Base-by-base conservation (phyloP, 2,329 filamentous ascomycete genomes). In the Pezicula neosporulosa region DNA sequence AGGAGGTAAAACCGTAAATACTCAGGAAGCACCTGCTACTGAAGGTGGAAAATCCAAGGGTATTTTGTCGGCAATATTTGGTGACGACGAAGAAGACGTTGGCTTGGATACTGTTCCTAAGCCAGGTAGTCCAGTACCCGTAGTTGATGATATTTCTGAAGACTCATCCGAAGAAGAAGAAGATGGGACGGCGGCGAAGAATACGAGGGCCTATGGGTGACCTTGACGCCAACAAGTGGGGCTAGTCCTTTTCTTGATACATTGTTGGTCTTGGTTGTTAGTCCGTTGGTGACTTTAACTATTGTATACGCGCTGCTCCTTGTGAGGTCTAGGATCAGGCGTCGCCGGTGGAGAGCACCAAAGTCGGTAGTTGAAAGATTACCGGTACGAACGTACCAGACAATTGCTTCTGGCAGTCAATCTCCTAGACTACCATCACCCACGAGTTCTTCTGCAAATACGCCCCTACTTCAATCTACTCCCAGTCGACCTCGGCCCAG, bases 211-310 rank as follows among this genome's bases (percentile, higher is more conserved):
- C 80, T 99, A 4, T 97, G 91, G 91, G 90, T 99, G n/a, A 96
- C 94, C 7, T 83, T 99, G 50, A 94, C 90, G 1, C 94, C 92
- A 1, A 92, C 91, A 0, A 93, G 84, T 69, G 93, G 90, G 56
- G 87, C 88, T 5, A 95, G 87, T 60, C 92, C 94, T 0, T 96
- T 99, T 73, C 92, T 97, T 60, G 94, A 99, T 66, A 97, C 93
- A 0, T 79, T 99, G 3, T 77, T 97, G n/a, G 91, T 99, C 8
- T 77, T 99, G n/a, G 91, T 99, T 30, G 85, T 97, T 49, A 97
- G 92, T 63, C 94, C 94, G 7, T 72, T 99, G 13, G 86, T 97
- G 48, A 97, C 94, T 1, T 72, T 99, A 62, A 95, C 90, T 3
- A 86, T 97, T 5, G 93, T 99, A 2, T 97, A 97, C 65, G 87